Conservation (phyloP, 495 filamentous ascomycete species). For the Neurospora sp. region DNA sequence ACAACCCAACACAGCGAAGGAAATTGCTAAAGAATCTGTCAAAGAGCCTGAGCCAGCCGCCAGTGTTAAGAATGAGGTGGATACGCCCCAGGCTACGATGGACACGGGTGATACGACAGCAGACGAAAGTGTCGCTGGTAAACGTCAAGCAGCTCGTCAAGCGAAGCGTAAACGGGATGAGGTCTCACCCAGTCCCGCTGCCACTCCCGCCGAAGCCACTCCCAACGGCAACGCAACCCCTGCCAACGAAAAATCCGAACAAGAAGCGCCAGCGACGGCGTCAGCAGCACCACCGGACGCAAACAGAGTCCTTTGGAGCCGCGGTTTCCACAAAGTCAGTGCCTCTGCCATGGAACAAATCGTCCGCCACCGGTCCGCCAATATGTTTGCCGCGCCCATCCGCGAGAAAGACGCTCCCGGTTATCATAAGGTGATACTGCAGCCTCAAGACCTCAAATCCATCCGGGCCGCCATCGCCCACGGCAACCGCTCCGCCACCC, state of each 20-base stretch:
- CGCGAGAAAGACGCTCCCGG: constrained; percentile 78
- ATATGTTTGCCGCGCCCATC: constrained; percentile 75
- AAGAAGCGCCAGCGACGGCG: neutral
- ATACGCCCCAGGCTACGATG: constrained; percentile 46
- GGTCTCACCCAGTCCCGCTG: constrained; percentile 19
- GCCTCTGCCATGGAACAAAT: constrained; percentile 79
- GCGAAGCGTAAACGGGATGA: constrained; percentile 41
- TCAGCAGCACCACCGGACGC: constrained; percentile 14
- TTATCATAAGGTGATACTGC: constrained; percentile 76
- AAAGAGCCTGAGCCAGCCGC: constrained; percentile 14
- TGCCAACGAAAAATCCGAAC: neutral
- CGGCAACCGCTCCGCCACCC: constrained; percentile 63
- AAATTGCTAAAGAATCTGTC: neutral
- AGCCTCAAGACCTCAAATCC: constrained; percentile 80
- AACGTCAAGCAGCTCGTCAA: constrained; percentile 13
- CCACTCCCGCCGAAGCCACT: constrained; percentile 4
- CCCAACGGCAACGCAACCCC: neutral
- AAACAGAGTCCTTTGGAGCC: constrained; percentile 56
- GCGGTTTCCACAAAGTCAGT: constrained; percentile 69
- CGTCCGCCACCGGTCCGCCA: constrained; percentile 73
- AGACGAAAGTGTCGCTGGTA: constrained; percentile 30
- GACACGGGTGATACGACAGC: constrained; percentile 40
- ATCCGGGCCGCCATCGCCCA: constrained; percentile 70
- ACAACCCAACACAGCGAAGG: neutral
- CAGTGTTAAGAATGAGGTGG: constrained; percentile 59